A percentile compares a stretch with the other conserved stretches of the same genome.
These are phyloP conservation scores for Colletotrichum brevisporum DNA, from an alignment of 2,329 filamentous ascomycete genomes.

Conservation along the genomic window DNA sequence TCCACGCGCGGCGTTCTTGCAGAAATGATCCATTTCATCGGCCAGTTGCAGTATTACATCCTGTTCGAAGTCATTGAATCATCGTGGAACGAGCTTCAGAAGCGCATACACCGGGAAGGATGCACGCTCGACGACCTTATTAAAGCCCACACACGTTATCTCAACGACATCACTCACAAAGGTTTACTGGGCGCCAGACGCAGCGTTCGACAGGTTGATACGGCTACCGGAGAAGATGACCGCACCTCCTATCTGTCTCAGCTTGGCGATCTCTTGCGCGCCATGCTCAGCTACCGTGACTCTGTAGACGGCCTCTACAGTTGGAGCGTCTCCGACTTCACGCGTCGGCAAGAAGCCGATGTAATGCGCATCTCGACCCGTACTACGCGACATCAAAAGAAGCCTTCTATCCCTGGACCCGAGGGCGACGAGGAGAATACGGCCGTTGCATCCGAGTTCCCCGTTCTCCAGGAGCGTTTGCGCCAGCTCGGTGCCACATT, in stretches of 20 bases:
- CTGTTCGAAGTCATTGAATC: conserved; percentile 98
- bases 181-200: conserved; percentile 85
- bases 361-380: conserved; percentile 77
- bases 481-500: conserved; percentile 82
- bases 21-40: conserved; percentile 99
- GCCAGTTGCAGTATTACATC: conserved; percentile 98
- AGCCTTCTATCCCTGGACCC: conserved; percentile 28
- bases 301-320: conserved; percentile 94
- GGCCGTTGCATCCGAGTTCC: conserved; percentile 74
- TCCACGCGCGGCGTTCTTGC: conserved; percentile 88
- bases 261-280: conserved; percentile 90
- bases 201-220: conserved; percentile 55
- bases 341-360: conserved; percentile 86
- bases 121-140: conserved; percentile 97
- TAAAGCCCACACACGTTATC: conserved; percentile 88
- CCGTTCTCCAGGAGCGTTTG: conserved; percentile 81
- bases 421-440: conserved; percentile 44
- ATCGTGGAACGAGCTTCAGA: conserved; percentile 92
- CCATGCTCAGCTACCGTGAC: conserved; percentile 95
- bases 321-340: conserved; percentile 95
- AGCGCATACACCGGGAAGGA: conserved; percentile 84
- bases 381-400: conserved; percentile 39
- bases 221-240: conserved; percentile 72
- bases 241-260: conserved; percentile 87
- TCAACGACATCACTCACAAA: conserved; percentile 95